phyloP scores from a whole-genome alignment of 2,329 filamentous ascomycete species.

The Cladosporium sp. region DNA sequence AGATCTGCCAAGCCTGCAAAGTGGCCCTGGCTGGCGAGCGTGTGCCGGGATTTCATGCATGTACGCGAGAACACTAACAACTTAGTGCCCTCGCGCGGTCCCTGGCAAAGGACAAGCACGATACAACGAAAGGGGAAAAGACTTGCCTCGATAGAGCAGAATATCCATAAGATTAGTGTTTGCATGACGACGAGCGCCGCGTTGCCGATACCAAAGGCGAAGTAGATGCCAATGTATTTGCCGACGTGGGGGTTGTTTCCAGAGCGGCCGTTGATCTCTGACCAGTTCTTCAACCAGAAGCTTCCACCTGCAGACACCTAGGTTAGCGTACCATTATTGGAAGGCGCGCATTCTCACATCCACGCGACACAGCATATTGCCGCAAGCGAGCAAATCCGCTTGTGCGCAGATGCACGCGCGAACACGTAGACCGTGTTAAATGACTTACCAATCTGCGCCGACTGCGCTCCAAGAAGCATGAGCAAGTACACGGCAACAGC shows the following conservation, averaged over 20 bases:
- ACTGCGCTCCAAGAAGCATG: slow-evolving; percentile 74
- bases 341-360: background rate
- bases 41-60: slow-evolving; percentile 2
- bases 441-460: slow-evolving; percentile 67
- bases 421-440: background rate
- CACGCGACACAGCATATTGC: background rate
- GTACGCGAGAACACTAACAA: background rate
- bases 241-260: slow-evolving; percentile 71
- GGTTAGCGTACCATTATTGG: slow-evolving; percentile 19
- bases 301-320: slow-evolving; percentile 57
- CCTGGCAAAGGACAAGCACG: background rate
- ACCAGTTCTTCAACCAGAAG: slow-evolving; percentile 92
- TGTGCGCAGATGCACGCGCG: background rate
- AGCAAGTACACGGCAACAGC: slow-evolving; percentile 78
- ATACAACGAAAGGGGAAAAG: background rate
- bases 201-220: slow-evolving; percentile 86
- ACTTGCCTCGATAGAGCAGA: slow-evolving; percentile 92
- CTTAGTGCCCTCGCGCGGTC: background rate
- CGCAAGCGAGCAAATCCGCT: background rate
- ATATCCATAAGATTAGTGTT: slow-evolving; percentile 96
- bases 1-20: background rate
- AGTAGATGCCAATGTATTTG: slow-evolving; percentile 92
- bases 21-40: background rate
- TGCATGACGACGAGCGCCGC: slow-evolving; percentile 82
- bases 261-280: slow-evolving; percentile 67